Base-by-base conservation (phyloP, 2,329 filamentous ascomycete species). In the Cytospora mali region DNA sequence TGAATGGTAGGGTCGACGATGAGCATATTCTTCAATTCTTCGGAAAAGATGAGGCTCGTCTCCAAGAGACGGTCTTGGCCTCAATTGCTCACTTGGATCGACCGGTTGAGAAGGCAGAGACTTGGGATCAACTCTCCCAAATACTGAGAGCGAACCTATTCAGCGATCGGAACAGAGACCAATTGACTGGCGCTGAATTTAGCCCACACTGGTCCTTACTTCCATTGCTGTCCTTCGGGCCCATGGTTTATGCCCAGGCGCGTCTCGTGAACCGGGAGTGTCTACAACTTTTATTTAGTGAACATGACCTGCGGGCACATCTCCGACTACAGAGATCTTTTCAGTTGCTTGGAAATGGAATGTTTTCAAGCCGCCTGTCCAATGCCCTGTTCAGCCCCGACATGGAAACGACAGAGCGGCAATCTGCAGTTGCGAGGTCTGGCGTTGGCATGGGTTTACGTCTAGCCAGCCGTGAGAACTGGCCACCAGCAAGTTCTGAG, bases 401-500 rank as follows among this genome's bases (percentile, higher is more conserved):
- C 27, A 82, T 95, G 55, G 88, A 91, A 68, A 90, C 89, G 28
- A 90, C 92, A 3, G 92, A 96, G 72, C 83, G 90, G 50, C 85
- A 85, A 55, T 79, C 84, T 21, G 91, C 92, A 3, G 81, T 88
- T 33, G 85, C 90, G 51, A 84, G 88, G 10, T 85, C 85, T 52
- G 88, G 91, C 55, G 84, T 88, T 62, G 79, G 85, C 16, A 94
- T 96, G 81, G 94, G 95, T 1, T 80, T 98, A 48, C 89, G 93
- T 48, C 80, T 98, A 0, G 90, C 90, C n/a, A 86, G 85, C 2
- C 85, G 92, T 69, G 87, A 91, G 61, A 91, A 83, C 33, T 98
- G 95, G 95, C 95, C 95, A 28, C 95, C 95, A 5, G 93, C 93
- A 27, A 96, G 91, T 73, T 97, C 93, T 0, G 95, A 98, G 73